Evolutionary conservation across 2,329 filamentous ascomycete genomes (phyloP).

Genomic region (Magnaporthiopsis incrustans): DNA sequence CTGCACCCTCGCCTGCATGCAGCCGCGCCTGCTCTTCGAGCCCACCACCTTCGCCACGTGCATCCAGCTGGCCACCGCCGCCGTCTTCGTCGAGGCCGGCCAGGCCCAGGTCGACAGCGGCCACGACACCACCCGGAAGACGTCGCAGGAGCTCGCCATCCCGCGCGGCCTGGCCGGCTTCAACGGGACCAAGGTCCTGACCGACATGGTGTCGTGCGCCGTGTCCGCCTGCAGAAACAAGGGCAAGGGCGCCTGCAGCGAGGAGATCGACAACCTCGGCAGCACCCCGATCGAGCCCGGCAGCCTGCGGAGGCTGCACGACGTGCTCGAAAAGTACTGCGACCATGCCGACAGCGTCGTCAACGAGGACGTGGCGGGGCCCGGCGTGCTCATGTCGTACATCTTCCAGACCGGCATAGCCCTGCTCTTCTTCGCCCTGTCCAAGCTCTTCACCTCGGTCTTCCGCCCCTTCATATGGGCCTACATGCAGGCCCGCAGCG

Average conservation of each 20-base stretch:
- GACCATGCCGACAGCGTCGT: constrained; percentile 6
- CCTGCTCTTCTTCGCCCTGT: constrained; percentile 10
- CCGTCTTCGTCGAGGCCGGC: constrained; percentile 1
- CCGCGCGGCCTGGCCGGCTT: constrained; percentile 2
- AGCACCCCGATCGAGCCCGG: not conserved
- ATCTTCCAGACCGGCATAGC: constrained; percentile 12
- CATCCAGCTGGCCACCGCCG: constrained; percentile 5
- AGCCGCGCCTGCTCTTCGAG: constrained; percentile 5
- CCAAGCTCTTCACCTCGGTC: constrained; percentile 8
- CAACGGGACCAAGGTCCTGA: constrained; percentile 5
- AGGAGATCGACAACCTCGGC: not conserved
- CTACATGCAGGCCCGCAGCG: not conserved
- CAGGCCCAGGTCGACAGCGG: not conserved
- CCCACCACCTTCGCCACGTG: constrained; percentile 5
- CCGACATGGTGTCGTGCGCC: constrained; percentile 5
- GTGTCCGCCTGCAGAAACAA: constrained; percentile 3
- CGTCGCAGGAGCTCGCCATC: not conserved
- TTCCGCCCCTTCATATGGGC: constrained; percentile 4
- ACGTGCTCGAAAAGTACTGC: constrained; percentile 9
- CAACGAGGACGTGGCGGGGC: constrained; percentile 12
- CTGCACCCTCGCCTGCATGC: constrained; percentile 3
- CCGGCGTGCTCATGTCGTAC: constrained; percentile 14
- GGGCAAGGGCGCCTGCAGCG: constrained; percentile 3
- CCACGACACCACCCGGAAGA: not conserved
- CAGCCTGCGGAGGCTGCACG: not conserved